Percentiles rank a stretch among this genome's conserved stretches.
These are phyloP conservation scores for Helianthus tuberosus DNA, from an alignment of 129 eudicot species.

Conservation along the genomic window DNA sequence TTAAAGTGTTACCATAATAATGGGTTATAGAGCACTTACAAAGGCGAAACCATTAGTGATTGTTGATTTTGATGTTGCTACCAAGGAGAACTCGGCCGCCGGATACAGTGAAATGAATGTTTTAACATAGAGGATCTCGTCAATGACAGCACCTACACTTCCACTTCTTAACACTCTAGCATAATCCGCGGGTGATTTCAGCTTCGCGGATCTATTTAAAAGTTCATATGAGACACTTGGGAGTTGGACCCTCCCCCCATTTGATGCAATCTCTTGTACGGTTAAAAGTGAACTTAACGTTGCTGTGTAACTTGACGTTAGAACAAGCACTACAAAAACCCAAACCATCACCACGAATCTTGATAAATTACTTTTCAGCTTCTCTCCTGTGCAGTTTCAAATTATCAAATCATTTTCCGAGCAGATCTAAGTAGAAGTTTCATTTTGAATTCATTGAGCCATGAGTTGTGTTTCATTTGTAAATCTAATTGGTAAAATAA, in stretches of 20 bases:
- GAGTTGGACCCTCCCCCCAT: slow-evolving; percentile 16
- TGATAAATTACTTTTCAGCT: slow-evolving; percentile 42
- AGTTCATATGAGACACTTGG: slow-evolving; percentile 10
- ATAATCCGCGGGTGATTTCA: slow-evolving; percentile 26
- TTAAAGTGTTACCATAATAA: too few relatives aligned
- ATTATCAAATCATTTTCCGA: background rate
- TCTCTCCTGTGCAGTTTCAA: slow-evolving; percentile 40
- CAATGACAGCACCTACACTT: slow-evolving; percentile 43
- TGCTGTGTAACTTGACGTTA: slow-evolving; percentile 65
- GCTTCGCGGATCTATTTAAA: slow-evolving; percentile 5
- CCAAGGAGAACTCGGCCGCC: slow-evolving; percentile 14
- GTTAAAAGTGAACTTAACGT: slow-evolving; percentile 57
- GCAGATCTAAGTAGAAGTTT: background rate
- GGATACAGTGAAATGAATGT: slow-evolving; percentile 22
- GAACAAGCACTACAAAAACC: slow-evolving; percentile 54
- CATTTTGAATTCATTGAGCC: background rate
- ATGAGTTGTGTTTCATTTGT: background rate
- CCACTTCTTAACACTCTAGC: slow-evolving; percentile 42
- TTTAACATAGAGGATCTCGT: slow-evolving; percentile 53
- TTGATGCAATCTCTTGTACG: slow-evolving; percentile 43
- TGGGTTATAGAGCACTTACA: slow-evolving; percentile 30
- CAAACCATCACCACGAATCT: slow-evolving; percentile 44
- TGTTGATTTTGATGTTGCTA: slow-evolving; percentile 24
- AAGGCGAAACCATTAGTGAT: slow-evolving; percentile 40
- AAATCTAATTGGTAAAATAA: too few relatives aligned